phyloP scores from a whole-genome alignment of 345 rosid genomes.

The Psidium friedrichsthalianum region DNA sequence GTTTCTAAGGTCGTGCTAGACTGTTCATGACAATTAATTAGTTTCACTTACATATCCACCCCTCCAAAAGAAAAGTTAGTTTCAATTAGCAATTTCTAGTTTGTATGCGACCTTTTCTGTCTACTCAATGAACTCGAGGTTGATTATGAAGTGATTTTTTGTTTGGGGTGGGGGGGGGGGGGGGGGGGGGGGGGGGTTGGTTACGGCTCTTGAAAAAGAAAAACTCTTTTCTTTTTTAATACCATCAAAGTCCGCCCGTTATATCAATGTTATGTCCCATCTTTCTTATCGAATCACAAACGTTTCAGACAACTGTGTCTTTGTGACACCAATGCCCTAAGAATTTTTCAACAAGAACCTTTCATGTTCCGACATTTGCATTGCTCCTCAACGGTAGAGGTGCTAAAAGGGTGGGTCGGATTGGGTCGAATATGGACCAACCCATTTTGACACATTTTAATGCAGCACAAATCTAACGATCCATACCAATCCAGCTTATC shows the following conservation, averaged over 20 bases:
- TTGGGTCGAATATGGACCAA: no score
- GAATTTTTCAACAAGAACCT: neutral
- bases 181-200: no score
- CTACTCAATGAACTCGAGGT: neutral
- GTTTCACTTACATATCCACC: neutral
- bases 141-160: neutral
- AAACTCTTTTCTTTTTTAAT: neutral
- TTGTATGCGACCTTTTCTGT: neutral
- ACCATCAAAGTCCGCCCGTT: neutral
- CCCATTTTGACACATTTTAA: no score
- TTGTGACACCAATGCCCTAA: accelerated
- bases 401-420: no score
- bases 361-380: neutral
- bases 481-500: no score
- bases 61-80: neutral
- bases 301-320: accelerated
- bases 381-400: no score
- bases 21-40: neutral
- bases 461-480: no score
- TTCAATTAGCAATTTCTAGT: neutral
- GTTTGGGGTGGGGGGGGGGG: no score
- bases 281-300: neutral
- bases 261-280: neutral
- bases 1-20: neutral
- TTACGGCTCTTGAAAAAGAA: no score